Evolutionary conservation across 768 basidiomycete genomes (phyloP), one percentile per base, ranked within the genome.

Genomic region (Dendrothele bispora): DNA sequence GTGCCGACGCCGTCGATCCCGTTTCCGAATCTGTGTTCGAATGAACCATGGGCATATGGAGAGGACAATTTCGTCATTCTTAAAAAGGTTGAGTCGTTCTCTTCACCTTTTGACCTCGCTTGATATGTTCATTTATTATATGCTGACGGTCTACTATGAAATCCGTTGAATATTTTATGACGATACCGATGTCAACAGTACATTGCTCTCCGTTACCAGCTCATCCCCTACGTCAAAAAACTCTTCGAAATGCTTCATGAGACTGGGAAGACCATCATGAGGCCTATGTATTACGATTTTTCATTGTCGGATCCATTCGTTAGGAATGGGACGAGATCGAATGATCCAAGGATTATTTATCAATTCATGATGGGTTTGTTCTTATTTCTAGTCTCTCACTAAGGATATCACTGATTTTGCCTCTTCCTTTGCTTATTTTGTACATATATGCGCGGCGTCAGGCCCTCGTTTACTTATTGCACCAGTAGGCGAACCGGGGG

Each of bases 41-140:
- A 69, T 34, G 67, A 69, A 63, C 67, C 66, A 17, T 69, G 69
- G 69, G 55, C 65, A 0, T 68, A 69, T 38, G 69, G 68, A 12
- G 62, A 59, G 30, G 66, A 61, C 0, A 69, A 69, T 39, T 67
- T 67, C 38, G 46, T 56, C 14, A 69, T 69, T 22, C 57, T 68
- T 49, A 68, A 69, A 49, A 56, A 65, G 58, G 65, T 63, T n/a
- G n/a, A n/a, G n/a, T n/a, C n/a, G n/a, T n/a, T n/a, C n/a, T n/a
- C n/a, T n/a, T n/a, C n/a, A n/a, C n/a, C n/a, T n/a, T n/a, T n/a
- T n/a, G n/a, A n/a, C n/a, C n/a, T n/a, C n/a, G n/a, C n/a, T n/a
- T n/a, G n/a, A 52, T 21, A n/a, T n/a, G n/a, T n/a, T n/a, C n/a
- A n/a, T n/a, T n/a, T n/a, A n/a, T n/a, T n/a, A n/a, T n/a, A n/a